Evolutionary conservation across 768 basidiomycete species (phyloP).

Genomic region (Leccinum imitatum): DNA sequence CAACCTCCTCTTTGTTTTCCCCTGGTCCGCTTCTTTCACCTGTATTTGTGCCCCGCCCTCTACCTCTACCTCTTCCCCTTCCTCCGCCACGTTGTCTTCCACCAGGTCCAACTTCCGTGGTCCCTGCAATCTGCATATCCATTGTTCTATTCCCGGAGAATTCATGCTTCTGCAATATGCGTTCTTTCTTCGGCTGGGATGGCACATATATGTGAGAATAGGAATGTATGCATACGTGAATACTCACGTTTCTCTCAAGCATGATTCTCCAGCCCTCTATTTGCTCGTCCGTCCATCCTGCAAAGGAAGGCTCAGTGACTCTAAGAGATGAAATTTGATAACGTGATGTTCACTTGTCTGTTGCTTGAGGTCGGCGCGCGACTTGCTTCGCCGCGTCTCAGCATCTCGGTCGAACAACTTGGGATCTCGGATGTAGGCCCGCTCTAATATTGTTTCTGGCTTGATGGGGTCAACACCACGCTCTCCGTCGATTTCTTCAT

Average conservation of each 20-base stretch:
- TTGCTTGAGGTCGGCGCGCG: constrained; percentile 60
- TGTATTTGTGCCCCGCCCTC: constrained; percentile 35
- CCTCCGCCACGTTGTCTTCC: constrained; percentile 29
- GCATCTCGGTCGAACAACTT: constrained; percentile 77
- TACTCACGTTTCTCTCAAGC: constrained; percentile 82
- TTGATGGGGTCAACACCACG: constrained; percentile 28
- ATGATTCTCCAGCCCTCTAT: constrained; percentile 92
- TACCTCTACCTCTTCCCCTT: constrained; percentile 41
- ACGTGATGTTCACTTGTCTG: constrained; percentile 54
- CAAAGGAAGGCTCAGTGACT: background rate
- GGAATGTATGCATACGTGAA: constrained; percentile 6
- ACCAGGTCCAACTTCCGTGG: constrained; percentile 13
- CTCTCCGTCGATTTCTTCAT: constrained; percentile 35
- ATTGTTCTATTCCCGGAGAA: constrained; percentile 61
- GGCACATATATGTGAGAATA: constrained; percentile 8
- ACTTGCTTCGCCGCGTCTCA: constrained; percentile 66
- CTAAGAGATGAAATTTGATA: background rate
- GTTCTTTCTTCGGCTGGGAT: constrained; percentile 68
- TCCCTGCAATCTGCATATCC: background rate
- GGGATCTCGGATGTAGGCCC: constrained; percentile 73
- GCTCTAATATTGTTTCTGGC: constrained; percentile 68
- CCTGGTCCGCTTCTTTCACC: constrained; percentile 36
- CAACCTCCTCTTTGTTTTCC: constrained; percentile 37
- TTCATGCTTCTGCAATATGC: constrained; percentile 71
- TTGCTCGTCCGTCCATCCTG: constrained; percentile 80